A percentile compares a stretch with the other conserved stretches of the same genome.
These are phyloP conservation scores for Mycena metata DNA, from an alignment of 768 basidiomycete genomes.

Conservation along the genomic window DNA sequence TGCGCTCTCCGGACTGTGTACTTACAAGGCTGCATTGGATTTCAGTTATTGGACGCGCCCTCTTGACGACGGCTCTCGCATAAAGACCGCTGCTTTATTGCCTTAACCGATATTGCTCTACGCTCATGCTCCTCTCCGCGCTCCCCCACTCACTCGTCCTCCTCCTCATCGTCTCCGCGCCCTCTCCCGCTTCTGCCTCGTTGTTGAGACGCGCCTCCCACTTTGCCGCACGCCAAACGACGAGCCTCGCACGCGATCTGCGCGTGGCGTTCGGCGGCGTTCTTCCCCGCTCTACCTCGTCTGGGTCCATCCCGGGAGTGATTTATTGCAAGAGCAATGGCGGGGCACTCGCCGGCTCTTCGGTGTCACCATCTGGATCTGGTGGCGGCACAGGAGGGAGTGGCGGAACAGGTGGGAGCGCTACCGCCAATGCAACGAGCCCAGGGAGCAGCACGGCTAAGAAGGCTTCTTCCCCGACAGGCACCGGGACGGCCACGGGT, in stretches of 20 bases:
- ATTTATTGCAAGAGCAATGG: constrained; percentile 61
- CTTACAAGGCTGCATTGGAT: too few relatives aligned
- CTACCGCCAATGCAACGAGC: constrained; percentile 8
- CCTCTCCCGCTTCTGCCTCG: constrained; percentile 38
- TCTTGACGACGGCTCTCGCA: too few relatives aligned
- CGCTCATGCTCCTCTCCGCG: too few relatives aligned
- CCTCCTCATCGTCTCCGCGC: too few relatives aligned
- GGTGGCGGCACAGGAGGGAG: constrained; percentile 40
- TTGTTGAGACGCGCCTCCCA: constrained; percentile 58
- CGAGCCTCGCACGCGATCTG: constrained; percentile 75
- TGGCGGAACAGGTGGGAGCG: constrained; percentile 41
- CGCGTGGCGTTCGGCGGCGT: constrained; percentile 73
- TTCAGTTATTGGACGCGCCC: too few relatives aligned
- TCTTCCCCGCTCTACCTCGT: constrained; percentile 54
- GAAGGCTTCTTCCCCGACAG: constrained; percentile 23
- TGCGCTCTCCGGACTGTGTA: too few relatives aligned
- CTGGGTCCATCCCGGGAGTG: constrained; percentile 37
- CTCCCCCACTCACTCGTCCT: too few relatives aligned
- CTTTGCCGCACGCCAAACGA: constrained; percentile 69
- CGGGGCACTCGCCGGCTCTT: constrained; percentile 38
- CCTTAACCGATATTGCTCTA: too few relatives aligned
- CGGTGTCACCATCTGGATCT: constrained; percentile 25
- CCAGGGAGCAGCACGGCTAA: constrained; percentile 34
- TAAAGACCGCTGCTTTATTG: too few relatives aligned
- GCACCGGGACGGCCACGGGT: constrained; percentile 38